These are phyloP conservation scores for Paramecium sonneborni DNA, from an alignment of 73 alveolate species.

Conservation along the genomic window DNA sequence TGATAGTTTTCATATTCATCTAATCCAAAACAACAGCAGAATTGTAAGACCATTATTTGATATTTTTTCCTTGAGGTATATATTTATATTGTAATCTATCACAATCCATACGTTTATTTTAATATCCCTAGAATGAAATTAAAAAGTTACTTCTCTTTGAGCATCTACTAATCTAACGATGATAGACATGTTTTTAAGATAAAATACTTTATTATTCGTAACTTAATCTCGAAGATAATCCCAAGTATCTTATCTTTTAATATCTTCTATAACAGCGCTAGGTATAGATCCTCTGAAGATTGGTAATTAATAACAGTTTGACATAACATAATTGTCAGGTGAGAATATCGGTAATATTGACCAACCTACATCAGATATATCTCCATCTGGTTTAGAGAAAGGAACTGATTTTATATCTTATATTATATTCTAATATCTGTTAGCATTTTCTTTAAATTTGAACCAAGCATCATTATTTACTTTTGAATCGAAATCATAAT, in stretches of 20 bases:
- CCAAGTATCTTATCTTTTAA: constrained; percentile 68
- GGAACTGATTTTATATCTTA: constrained; percentile 63
- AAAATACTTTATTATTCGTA: constrained; percentile 58
- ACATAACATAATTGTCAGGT: constrained; percentile 76
- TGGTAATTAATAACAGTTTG: constrained; percentile 79
- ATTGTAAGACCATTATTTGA: constrained; percentile 67
- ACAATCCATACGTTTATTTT: constrained; percentile 71
- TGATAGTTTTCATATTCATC: constrained; percentile 7
- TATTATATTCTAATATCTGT: constrained; percentile 52
- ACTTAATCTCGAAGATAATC: constrained; percentile 64
- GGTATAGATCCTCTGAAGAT: constrained; percentile 79
- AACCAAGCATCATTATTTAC: constrained; percentile 67
- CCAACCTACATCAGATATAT: constrained; percentile 82
- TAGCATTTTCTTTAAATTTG: constrained; percentile 60
- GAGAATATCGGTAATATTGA: constrained; percentile 77
- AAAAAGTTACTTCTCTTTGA: constrained; percentile 71
- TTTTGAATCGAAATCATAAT: constrained; percentile 62
- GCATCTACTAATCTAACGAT: constrained; percentile 86
- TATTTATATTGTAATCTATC: constrained; percentile 77
- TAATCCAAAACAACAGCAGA: constrained; percentile 56
- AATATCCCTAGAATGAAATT: constrained; percentile 73
- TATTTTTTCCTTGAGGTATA: constrained; percentile 74
- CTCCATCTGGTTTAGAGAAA: constrained; percentile 71
- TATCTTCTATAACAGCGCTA: constrained; percentile 73
- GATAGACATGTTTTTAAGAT: constrained; percentile 74